Base-by-base conservation (phyloP, 106 monocot species). In the Dendrobium officinale region DNA sequence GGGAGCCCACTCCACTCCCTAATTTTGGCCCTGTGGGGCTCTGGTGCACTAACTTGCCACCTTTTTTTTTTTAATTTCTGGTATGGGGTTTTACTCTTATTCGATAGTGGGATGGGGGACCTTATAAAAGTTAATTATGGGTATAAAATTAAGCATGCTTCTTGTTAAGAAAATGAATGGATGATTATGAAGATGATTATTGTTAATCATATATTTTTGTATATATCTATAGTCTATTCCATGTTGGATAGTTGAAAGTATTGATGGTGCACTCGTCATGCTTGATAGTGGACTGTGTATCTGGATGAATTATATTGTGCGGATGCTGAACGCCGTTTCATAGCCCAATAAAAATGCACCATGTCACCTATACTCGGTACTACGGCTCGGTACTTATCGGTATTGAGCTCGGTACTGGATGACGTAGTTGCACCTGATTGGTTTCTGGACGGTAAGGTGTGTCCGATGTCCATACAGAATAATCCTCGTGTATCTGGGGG, bases 21-120 rank as follows among this genome's bases (percentile, higher is more conserved):
- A 80, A 20, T 82, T 79, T 73, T 88, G 68, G 77, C 64, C 67
- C 79, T 82, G 49, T 68, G 43, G 84, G 77, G 83, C 73, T 89
- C 81, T 83, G 78, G 75, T 87, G 88, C 93, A 91, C 88, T 87
- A 89, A 56, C 87, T 75, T 78, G 81, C 79, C 86, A 83, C 82
- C 82, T 82, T 45, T 22, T 40, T 66, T 86, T 79, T 81, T 78
- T 78, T 67, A 37, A 2, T 54, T 54, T 54, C 54, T 7, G 54
- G 54, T 54, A 54, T 82, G 78, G 64, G 42, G 44, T 67, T 47
- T 81, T 81, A 26, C 75, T 81, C 86, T 80, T 66, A 58, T 77
- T 79, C 42, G 43, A 80, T 93, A 86, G 89, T 87, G 92, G 85
- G 66, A 77, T 67, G 81, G 79, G 79, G 89, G 85, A 67, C 89